Conservation (phyloP, 169 alveolate genomes). For the Perkinsus chesapeaki region DNA sequence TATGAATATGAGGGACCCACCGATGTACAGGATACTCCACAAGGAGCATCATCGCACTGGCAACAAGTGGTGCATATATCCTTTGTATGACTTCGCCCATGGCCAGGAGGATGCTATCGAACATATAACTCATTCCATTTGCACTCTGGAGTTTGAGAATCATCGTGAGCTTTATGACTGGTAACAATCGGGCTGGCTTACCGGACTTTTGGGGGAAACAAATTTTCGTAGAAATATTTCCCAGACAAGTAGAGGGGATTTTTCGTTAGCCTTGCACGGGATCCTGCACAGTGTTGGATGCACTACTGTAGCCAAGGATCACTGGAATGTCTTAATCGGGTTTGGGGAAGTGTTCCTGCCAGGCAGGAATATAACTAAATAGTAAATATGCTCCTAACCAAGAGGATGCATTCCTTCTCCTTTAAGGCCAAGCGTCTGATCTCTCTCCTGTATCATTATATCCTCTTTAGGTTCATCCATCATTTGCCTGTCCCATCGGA, state of each 20-base stretch:
- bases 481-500: neutral
- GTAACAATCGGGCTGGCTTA: conserved; percentile 55
- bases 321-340: too few species aligned
- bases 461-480: neutral
- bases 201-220: too few species aligned
- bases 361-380: neutral
- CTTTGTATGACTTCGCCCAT: conserved; percentile 98
- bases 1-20: conserved; percentile 97
- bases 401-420: neutral
- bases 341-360: too few species aligned
- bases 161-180: conserved; percentile 98
- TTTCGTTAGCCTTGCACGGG: too few species aligned
- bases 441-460: too few species aligned
- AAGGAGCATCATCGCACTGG: conserved; percentile 94
- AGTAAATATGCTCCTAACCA: neutral
- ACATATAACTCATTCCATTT: conserved; percentile 94
- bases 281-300: too few species aligned
- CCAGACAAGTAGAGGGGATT: too few species aligned
- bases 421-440: too few species aligned
- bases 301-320: too few species aligned
- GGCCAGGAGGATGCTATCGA: conserved; percentile 97
- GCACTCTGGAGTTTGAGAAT: conserved; percentile 97
- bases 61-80: conserved; percentile 95
- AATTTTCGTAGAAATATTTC: too few species aligned
- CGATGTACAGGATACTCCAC: conserved; percentile 77